A percentile compares a stretch with the other conserved stretches of the same genome.
Evolutionary conservation across 345 rosid species (phyloP).

Genomic region (Capsella bursapastoris): DNA sequence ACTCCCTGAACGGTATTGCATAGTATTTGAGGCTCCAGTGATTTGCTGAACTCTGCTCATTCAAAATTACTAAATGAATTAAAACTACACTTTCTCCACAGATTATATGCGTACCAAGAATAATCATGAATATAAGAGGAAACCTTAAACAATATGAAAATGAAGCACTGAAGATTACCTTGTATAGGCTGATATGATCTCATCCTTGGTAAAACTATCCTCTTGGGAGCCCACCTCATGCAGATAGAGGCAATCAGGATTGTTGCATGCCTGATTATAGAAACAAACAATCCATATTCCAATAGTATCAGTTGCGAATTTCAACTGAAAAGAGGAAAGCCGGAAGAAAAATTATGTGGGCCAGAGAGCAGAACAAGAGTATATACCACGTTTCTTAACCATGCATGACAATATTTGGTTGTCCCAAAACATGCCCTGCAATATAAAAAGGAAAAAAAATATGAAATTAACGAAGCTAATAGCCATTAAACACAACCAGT

Average conservation of each 20-base stretch:
- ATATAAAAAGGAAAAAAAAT: not conserved
- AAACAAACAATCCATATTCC: slow-evolving; percentile 15
- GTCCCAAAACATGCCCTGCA: slow-evolving; percentile 96
- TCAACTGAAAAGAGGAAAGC: not conserved
- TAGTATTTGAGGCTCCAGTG: slow-evolving; percentile 60
- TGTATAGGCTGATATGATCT: slow-evolving; percentile 78
- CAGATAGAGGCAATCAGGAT: slow-evolving; percentile 94
- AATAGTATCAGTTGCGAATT: slow-evolving; percentile 1
- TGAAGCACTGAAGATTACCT: slow-evolving; percentile 50
- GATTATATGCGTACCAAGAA: not conserved
- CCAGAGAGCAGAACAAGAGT: slow-evolving; percentile 25
- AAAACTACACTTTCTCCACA: not conserved
- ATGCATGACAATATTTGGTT: slow-evolving; percentile 96
- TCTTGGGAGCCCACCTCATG: slow-evolving; percentile 92
- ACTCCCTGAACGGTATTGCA: slow-evolving; percentile 64
- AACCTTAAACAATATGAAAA: not conserved
- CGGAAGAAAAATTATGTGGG: not conserved
- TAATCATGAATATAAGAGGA: not conserved
- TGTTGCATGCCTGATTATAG: slow-evolving; percentile 76
- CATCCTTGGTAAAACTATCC: slow-evolving; percentile 96
- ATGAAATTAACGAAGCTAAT: not conserved
- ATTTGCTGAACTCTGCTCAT: slow-evolving; percentile 86
- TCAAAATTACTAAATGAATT: slow-evolving; percentile 40
- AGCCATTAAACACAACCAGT: not conserved
- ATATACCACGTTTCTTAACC: slow-evolving; percentile 87